phyloP scores from a whole-genome alignment of 2,329 filamentous ascomycete genomes.

The Claviceps paspali region DNA sequence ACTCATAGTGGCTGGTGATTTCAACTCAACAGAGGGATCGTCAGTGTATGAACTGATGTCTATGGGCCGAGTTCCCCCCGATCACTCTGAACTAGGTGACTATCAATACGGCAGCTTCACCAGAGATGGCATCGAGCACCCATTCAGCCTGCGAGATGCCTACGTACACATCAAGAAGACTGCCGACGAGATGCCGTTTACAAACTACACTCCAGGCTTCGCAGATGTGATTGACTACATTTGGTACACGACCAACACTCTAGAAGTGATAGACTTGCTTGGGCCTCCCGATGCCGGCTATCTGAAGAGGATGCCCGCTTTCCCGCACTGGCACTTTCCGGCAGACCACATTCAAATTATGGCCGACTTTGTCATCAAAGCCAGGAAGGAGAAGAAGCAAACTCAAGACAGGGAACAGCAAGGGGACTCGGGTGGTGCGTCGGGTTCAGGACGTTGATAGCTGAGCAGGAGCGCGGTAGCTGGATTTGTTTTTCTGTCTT shows the following conservation, averaged over 20 bases:
- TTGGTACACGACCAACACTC: conserved; percentile 85
- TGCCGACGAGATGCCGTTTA: conserved; percentile 75
- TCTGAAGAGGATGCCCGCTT: conserved; percentile 73
- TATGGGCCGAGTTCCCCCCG: conserved; percentile 59
- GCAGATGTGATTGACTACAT: conserved; percentile 90
- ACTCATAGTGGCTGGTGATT: conserved; percentile 82
- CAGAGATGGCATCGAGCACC: conserved; percentile 79
- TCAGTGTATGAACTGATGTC: conserved; percentile 85
- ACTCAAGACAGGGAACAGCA: conserved; percentile 41
- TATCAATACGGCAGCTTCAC: conserved; percentile 91
- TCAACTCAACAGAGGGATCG: conserved; percentile 79
- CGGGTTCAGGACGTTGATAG: conserved; percentile 15
- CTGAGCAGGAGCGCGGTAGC: background rate
- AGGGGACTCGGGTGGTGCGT: conserved; percentile 37
- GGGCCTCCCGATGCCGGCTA: conserved; percentile 78
- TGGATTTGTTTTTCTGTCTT: background rate
- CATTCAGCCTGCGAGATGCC: conserved; percentile 82
- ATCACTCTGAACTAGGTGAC: conserved; percentile 65
- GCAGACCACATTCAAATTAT: conserved; percentile 84
- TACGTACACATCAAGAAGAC: conserved; percentile 74
- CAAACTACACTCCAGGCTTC: conserved; percentile 94
- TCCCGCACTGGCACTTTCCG: conserved; percentile 89
- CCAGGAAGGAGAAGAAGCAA: conserved; percentile 66
- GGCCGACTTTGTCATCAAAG: conserved; percentile 80
- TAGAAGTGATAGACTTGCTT: conserved; percentile 71